A percentile compares a stretch with the other conserved stretches of the same genome.
Evolutionary conservation across 768 basidiomycete species (phyloP).

Genomic region (Lentinula raphanica): DNA sequence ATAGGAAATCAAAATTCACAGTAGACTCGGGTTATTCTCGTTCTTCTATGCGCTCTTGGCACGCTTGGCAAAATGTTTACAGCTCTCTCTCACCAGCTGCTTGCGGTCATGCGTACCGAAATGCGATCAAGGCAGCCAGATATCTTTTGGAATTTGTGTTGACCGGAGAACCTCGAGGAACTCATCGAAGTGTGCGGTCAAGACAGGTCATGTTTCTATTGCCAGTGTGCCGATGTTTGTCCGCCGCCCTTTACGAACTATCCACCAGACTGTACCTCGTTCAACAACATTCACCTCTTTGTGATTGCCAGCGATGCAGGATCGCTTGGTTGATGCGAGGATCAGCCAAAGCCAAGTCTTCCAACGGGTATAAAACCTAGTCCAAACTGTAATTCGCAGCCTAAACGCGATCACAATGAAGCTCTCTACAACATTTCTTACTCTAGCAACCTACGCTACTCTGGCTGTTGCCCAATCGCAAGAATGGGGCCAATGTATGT

Average conservation of each 20-base stretch:
- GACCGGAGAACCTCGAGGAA: background rate
- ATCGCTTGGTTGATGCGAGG: slow-evolving; percentile 4
- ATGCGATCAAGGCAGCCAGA: background rate
- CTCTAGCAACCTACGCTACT: background rate
- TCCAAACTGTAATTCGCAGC: too few species aligned
- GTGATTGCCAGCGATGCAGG: background rate
- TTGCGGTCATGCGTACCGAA: background rate
- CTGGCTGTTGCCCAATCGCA: slow-evolving; percentile 6
- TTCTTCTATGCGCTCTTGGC: background rate
- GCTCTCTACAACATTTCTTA: background rate
- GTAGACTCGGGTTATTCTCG: background rate
- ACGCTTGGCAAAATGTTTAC: background rate
- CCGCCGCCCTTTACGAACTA: background rate
- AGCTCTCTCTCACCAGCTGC: background rate
- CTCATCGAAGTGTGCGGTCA: background rate
- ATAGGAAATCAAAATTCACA: background rate
- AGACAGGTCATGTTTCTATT: background rate
- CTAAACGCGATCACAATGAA: background rate
- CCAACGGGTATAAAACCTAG: too few species aligned
- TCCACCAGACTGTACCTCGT: background rate
- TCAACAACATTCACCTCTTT: background rate
- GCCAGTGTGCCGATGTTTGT: background rate
- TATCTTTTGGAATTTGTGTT: background rate
- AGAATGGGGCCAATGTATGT: slow-evolving; percentile 11
- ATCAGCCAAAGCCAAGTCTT: slow-evolving; percentile 3